Conservation (phyloP, 2,329 filamentous ascomycete genomes). For the Exophiala xenobiotica region DNA sequence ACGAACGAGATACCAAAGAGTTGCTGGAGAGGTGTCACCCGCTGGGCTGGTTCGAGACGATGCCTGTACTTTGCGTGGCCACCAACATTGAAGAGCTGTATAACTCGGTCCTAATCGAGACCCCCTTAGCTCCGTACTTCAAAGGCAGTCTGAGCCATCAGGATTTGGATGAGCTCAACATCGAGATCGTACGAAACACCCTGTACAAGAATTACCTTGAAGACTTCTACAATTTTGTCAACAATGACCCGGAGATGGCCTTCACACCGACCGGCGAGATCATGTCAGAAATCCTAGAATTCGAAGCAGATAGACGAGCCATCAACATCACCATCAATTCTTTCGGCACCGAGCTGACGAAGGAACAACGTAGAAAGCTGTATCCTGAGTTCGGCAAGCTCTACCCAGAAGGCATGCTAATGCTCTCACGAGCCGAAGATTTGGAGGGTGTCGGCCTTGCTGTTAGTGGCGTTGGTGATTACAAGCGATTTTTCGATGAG, state of each 20-base stretch:
- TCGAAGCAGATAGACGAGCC: conserved; percentile 91
- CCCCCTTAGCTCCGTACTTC: conserved; percentile 92
- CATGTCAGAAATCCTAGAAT: conserved; percentile 94
- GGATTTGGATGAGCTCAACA: conserved; percentile 97
- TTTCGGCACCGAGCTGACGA: conserved; percentile 92
- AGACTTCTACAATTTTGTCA: conserved; percentile 94
- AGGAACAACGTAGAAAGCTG: conserved; percentile 90
- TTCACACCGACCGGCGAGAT: conserved; percentile 89
- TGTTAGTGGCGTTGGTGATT: conserved; percentile 89
- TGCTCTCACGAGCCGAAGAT: conserved; percentile 93
- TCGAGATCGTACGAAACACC: conserved; percentile 97
- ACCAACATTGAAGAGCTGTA: conserved; percentile 99
- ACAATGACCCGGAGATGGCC: conserved; percentile 78
- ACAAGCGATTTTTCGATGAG: conserved; percentile 94
- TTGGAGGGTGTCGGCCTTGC: conserved; percentile 90
- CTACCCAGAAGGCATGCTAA: conserved; percentile 89
- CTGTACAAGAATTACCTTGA: conserved; percentile 99
- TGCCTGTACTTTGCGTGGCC: conserved; percentile 95
- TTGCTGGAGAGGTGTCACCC: conserved; percentile 94
- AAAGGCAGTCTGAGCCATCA: conserved; percentile 95
- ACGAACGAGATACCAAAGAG: conserved; percentile 95
- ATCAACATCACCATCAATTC: conserved; percentile 99
- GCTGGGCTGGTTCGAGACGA: conserved; percentile 97
- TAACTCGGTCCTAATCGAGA: conserved; percentile 96
- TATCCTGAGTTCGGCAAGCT: conserved; percentile 90